Conservation (phyloP, 1,284 basidiomycete genomes). For the Rhodotorula sp. region DNA sequence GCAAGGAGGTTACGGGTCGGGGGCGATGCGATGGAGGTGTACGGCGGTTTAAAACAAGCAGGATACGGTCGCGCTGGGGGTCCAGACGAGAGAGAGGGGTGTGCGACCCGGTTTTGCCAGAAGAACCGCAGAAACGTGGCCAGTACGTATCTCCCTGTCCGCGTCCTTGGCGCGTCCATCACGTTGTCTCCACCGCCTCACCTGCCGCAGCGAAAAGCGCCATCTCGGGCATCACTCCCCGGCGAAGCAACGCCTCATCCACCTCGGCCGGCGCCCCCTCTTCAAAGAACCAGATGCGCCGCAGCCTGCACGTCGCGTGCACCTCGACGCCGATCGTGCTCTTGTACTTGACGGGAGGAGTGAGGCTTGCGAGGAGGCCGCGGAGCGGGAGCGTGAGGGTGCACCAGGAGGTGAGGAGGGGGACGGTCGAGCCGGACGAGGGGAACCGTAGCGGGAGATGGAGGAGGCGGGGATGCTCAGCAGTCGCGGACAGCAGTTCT, state of each 20-base stretch:
- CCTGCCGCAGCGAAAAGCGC: constrained; percentile 29
- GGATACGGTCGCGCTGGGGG: no score
- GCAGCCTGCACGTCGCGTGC: constrained; percentile 31
- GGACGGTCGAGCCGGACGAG: constrained; percentile 1
- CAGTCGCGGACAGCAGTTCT: neutral
- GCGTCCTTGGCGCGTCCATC: no score
- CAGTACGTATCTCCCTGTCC: no score
- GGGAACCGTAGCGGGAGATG: constrained; percentile 37
- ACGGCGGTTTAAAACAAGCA: no score
- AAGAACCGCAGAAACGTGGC: no score
- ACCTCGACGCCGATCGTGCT: constrained; percentile 23
- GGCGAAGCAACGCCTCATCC: constrained; percentile 12
- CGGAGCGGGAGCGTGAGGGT: constrained; percentile 27
- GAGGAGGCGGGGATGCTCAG: constrained; percentile 2
- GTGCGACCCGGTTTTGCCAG: no score
- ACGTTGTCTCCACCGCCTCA: no score
- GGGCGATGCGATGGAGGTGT: no score
- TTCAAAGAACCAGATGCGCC: constrained; percentile 31
- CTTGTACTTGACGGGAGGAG: neutral
- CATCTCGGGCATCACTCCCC: constrained; percentile 29
- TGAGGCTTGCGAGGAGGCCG: constrained; percentile 5
- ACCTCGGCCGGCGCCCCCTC: constrained; percentile 11
- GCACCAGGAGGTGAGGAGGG: constrained; percentile 32
- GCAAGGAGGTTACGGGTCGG: no score
- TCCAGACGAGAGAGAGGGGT: no score